Base-by-base conservation (phyloP, 352 stramenopile species). In the Globisporangium spiculum region DNA sequence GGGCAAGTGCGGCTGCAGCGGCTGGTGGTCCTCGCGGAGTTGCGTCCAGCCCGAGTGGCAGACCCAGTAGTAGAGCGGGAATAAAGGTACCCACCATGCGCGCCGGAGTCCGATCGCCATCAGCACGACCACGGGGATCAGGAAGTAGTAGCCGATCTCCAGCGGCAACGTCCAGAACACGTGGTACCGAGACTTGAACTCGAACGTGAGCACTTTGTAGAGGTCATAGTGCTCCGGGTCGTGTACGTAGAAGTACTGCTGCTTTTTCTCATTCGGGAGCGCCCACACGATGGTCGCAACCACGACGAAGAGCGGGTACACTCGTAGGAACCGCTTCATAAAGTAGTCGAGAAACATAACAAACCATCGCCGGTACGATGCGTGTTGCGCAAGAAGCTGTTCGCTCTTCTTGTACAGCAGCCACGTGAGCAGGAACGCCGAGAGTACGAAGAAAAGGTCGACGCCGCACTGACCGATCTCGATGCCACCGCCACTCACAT, bases 121-220 rank as follows among this genome's bases (percentile, higher is more conserved):
- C 4, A 81, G 60, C n/a, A 76, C 69, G 32, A 81, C 73, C 54
- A 77, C 50, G 1, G 71, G 74, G 44, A 81, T 77, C 22, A 74
- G 50, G 6, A 78, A 79, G 63, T 83, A 83, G 69, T 83, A 83
- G 0, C 27, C 60, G 50, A 83, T 83, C 68, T 83, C 76, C 20
- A 88, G 64, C 0, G 78, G 78, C 22, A 88, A 70, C 20, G 80
- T 79, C 80, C 80, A 88, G 32, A 88, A 77, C 0, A 89, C 72
- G 53, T 82, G 71, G 38, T 77, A 81, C 3, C 75, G 78, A 26
- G 70, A 74, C 18, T 73, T 56, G 7, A 66, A 69, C 3, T 68
- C 18, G 53, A 63, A 68, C 53, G 63, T 68, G 26, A 86, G 75
- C 26, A 81, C 78, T 18, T 80, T 75, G n/a, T 68, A 63, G 41